These are phyloP conservation scores for Phytopythium cucurbitacearum DNA, from an alignment of 352 stramenopile genomes.

Conservation along the genomic window DNA sequence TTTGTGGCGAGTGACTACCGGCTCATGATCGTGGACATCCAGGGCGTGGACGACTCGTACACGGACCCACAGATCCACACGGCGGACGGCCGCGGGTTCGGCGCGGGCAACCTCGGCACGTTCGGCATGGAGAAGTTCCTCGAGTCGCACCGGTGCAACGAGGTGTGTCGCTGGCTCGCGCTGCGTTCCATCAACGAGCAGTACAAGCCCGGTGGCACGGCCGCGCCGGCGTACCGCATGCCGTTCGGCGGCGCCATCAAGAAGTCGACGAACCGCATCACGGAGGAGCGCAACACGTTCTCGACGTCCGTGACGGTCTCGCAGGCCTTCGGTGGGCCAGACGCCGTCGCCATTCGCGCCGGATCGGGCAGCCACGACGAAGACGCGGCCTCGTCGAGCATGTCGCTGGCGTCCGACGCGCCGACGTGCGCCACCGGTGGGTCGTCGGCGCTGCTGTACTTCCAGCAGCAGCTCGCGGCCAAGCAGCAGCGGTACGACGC, in stretches of 20 bases:
- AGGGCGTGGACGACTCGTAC: constrained; percentile 82
- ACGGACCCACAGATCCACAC: constrained; percentile 85
- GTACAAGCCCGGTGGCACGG: constrained; percentile 72
- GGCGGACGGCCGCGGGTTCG: constrained; percentile 73
- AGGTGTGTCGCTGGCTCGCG: constrained; percentile 79
- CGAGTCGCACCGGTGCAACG: constrained; percentile 82
- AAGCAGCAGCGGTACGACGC: constrained; percentile 7
- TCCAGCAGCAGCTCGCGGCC: constrained; percentile 8
- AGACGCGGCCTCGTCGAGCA: constrained; percentile 1
- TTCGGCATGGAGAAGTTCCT: constrained; percentile 88
- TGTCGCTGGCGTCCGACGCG: constrained; percentile 12
- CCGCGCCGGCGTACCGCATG: constrained; percentile 78
- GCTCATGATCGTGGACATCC: constrained; percentile 85
- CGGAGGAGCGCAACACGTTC: constrained; percentile 78
- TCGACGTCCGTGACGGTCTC: constrained; percentile 76
- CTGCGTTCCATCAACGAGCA: constrained; percentile 72
- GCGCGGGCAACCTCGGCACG: constrained; percentile 78
- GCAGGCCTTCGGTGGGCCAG: constrained; percentile 53
- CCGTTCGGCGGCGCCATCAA: constrained; percentile 74
- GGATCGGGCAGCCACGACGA: neutral
- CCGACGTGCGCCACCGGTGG: constrained; percentile 7
- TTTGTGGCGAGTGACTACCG: constrained; percentile 82
- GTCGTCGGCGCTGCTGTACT: neutral
- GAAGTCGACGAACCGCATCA: constrained; percentile 79
- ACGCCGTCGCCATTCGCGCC: constrained; percentile 6